Evolutionary conservation across 2,329 filamentous ascomycete species (phyloP), one percentile per base, ranked within the genome.

Genomic region (Exophiala calicioides): DNA sequence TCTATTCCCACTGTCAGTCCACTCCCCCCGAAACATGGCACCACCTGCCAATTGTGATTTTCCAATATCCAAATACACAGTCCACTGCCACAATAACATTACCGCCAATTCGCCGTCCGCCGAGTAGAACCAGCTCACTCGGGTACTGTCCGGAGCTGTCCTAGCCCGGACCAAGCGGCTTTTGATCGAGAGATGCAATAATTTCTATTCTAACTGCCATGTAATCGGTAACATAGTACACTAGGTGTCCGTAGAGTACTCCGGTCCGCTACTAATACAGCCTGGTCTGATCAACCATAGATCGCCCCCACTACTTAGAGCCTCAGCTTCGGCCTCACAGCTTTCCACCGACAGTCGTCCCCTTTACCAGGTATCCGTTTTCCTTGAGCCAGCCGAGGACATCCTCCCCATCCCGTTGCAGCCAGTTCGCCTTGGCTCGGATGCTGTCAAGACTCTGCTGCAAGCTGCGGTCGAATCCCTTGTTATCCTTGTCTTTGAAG

Each of bases 401-500:
- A 67, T 95, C 88, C 20, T 80, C 77, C 32, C 77, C 75, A 67
- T 95, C 90, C 48, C 89, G 80, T 66, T 81, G 71, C 45, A 94
- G 65, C 88, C 88, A 95, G 50, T 82, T 79, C 59, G 85, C 78
- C 80, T 95, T 97, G 44, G 90, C 90, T 52, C 81, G 80, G 61
- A 96, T 85, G 3, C 84, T 78, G 66, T 97, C 91, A 58, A 86
- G 78, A 66, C 86, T 91, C 75, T 97, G 91, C n/a, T 89, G 88
- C 47, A 97, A 74, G 37, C 87, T 84, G 65, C 90, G 84, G 63
- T 95, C 88, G 62, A 89, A 97, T 32, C 89, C 80, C 74, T 87
- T 95, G 51, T 85, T 94, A 65, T 87, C 88, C 74, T 88, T 89
- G 55, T 78, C 74, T 24, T 75, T 76, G 65, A 96, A 97, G 78